phyloP scores from a whole-genome alignment of 257 asterid species.

The Euphrasia confusa region DNA sequence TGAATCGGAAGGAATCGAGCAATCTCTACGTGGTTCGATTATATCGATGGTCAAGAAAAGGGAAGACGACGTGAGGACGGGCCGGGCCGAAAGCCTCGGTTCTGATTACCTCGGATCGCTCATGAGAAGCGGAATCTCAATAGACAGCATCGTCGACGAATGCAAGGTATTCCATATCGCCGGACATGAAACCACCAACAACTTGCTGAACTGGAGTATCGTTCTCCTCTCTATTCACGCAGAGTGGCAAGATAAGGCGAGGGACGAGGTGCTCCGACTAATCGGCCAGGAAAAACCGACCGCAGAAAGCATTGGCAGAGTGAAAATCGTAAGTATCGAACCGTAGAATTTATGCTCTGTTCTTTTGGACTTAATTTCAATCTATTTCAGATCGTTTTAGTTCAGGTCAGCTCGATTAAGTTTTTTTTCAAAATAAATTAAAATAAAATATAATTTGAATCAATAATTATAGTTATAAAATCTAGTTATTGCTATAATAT shows the following conservation, averaged over 20 bases:
- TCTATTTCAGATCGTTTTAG: too few relatives aligned
- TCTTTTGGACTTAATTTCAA: too few relatives aligned
- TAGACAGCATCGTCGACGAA: slow-evolving; percentile 45
- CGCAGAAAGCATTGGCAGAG: slow-evolving; percentile 38
- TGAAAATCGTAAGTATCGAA: slow-evolving; percentile 35
- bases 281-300: slow-evolving; percentile 33
- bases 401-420: too few relatives aligned
- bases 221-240: slow-evolving; percentile 48
- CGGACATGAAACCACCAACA: slow-evolving; percentile 53
- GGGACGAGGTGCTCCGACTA: slow-evolving; percentile 33
- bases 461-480: too few relatives aligned
- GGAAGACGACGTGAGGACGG: slow-evolving; percentile 28
- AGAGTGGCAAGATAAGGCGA: slow-evolving; percentile 61
- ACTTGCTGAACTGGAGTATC: slow-evolving; percentile 41
- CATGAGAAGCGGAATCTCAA: slow-evolving; percentile 29
- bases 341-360: background rate
- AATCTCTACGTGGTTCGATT: slow-evolving; percentile 32
- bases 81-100: slow-evolving; percentile 32
- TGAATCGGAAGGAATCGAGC: slow-evolving; percentile 39
- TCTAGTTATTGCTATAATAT: too few relatives aligned
- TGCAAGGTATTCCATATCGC: slow-evolving; percentile 57
- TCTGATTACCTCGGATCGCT: slow-evolving; percentile 55
- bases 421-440: too few relatives aligned
- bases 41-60: slow-evolving; percentile 33
- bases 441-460: too few relatives aligned